Evolutionary conservation across 345 rosid species (phyloP), one percentile per base, ranked within the genome.

Genomic region (Dovyalis caffra): DNA sequence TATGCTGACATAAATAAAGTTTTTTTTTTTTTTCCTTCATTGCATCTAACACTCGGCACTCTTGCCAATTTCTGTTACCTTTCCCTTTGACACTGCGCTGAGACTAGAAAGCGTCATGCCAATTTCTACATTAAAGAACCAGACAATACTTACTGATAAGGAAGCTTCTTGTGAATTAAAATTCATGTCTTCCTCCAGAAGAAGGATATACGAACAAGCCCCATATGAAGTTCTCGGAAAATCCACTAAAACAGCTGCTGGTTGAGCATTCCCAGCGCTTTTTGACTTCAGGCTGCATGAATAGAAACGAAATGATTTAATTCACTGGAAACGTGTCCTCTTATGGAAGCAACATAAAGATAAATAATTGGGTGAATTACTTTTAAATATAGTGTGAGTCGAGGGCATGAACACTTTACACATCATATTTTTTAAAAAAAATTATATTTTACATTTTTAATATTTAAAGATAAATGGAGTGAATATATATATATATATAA

Each of bases 141-240:
- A 9, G 9, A 23, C 5, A 74, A 71, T 47, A 84, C 91, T 75
- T 85, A 92, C 97, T 23, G 82, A 83, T 71, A 95, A 73, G 45
- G 97, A 91, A 81, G 95, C 92, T 72, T 97, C 92, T 74, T 94
- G 83, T 64, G 86, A 85, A 85, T 95, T 91, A 80, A 95, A 92
- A 83, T 91, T 91, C 97, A 92, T 89, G 77, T 89, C 90, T 76
- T 87, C 91, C 72, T 92, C 97, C 64, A 95, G 77, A 73, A 91
- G 80, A 57, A 92, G 87, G 78, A 91, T 78, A 58, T 92, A 86
- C 45, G 82, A 78, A 43, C 83, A 73, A 72, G 83, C 91, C 11
- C 64, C 65, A 34, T 87, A 89, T 47, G 97, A 91, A 60, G 79
- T 79, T 81, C 77, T 90, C 78, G 92, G 83, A 73, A 84, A 85